Evolutionary conservation across 768 basidiomycete species (phyloP), one percentile per base, ranked within the genome.

Genomic region (Hemileccinum impolitum): DNA sequence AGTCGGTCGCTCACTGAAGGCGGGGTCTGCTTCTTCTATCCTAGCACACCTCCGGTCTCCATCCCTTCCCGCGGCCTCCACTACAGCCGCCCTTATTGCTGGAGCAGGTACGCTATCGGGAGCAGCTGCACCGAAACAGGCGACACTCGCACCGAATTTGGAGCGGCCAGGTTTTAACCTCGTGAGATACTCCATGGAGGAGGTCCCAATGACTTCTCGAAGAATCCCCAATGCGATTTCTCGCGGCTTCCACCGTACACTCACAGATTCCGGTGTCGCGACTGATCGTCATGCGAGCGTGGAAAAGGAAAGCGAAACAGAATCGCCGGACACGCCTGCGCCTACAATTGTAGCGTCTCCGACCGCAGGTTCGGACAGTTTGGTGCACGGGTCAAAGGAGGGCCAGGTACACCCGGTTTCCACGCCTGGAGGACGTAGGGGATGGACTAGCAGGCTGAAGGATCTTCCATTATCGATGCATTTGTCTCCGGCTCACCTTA

Each of bases 21-120:
- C 43, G 0, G 61, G 51, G 14, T 65, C 66, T 23, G 55, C 64
- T 17, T 59, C 64, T 15, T 67, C 66, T 6, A 50, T 69, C 31
- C 25, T 67, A 25, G 43, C 41, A 7, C 59, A 59, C 26, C 35
- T 59, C 28, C 56, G 48, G 15, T 13, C 52, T 6, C 50, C 62
- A 4, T 54, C 63, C 11, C 44, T 60, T n/a, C 64, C 66, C 11
- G 40, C 50, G 4, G 48, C 59, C 0, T 30, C 58, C 18, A 47
- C 58, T 14, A 47, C 56, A 50, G 87, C 85, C 1, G 77, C 86
- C 4, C 75, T 92, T 31, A 81, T 93, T 18, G 79, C 84, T 7
- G 81, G 82, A 48, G 82, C 87, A 0, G 82, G 80, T 3, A 80
- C 82, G 41, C 67, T 91, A 8, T 70, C 76, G 2, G 87, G 85